Percentiles rank a stretch among this genome's conserved stretches.
Conservation (phyloP, 106 monocot genomes). For the Vanilla planifolia region DNA sequence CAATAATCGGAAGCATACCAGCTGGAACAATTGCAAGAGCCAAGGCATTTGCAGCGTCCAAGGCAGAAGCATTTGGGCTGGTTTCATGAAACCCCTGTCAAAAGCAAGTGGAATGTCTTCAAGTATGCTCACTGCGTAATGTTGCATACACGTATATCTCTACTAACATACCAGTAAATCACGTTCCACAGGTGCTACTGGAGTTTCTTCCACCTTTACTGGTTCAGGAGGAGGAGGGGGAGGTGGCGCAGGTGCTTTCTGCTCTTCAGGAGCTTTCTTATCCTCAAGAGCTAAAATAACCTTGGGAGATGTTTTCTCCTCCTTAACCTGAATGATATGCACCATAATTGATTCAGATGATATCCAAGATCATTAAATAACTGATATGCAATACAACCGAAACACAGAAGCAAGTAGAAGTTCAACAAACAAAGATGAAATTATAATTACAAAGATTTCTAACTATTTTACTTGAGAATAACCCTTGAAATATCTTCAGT, state of each 20-base stretch:
- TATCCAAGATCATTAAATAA: too few species aligned
- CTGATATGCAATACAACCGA: too few species aligned
- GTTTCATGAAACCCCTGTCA: background rate
- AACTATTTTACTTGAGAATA: too few species aligned
- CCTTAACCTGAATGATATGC: conserved; percentile 17
- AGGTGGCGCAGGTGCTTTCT: conserved; percentile 6
- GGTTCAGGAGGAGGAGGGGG: conserved; percentile 15
- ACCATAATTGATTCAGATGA: too few species aligned
- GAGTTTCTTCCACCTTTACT: background rate
- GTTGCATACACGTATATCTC: background rate
- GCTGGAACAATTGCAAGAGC: conserved; percentile 90
- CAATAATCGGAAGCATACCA: conserved; percentile 33
- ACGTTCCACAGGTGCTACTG: conserved; percentile 4
- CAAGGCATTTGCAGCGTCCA: conserved; percentile 76
- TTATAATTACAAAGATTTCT: too few species aligned
- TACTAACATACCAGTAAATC: conserved; percentile 46
- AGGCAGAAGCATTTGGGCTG: conserved; percentile 24
- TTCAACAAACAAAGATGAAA: too few species aligned
- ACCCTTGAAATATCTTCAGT: too few species aligned
- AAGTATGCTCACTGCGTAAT: background rate
- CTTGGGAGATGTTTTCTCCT: conserved; percentile 14
- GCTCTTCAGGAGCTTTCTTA: conserved; percentile 20
- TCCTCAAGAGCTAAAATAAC: conserved; percentile 30
- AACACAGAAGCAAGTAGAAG: too few species aligned
- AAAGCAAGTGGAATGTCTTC: background rate